Conservation (phyloP, 2,329 filamentous ascomycete genomes). For the Aspergillus intermedius region DNA sequence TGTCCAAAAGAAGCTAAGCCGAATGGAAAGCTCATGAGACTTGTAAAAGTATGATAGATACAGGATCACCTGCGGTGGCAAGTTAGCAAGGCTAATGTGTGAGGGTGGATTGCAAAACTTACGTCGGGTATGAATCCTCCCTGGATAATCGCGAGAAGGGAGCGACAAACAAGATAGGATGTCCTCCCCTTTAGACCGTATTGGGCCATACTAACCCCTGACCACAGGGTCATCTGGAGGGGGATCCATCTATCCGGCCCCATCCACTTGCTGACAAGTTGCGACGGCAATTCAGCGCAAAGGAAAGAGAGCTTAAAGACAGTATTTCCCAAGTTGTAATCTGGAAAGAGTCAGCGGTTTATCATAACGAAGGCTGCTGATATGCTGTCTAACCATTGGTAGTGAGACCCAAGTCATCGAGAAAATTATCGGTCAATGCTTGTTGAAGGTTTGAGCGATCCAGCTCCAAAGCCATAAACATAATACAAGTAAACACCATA, state of each 20-base stretch:
- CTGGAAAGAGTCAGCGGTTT: slow-evolving; percentile 14
- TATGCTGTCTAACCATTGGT: slow-evolving; percentile 7
- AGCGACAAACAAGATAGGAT: slow-evolving; percentile 36
- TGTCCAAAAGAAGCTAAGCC: slow-evolving; percentile 20
- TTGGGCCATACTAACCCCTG: slow-evolving; percentile 42
- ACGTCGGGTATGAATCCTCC: slow-evolving; percentile 3
- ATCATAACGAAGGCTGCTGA: slow-evolving; percentile 29
- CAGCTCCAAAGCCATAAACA: slow-evolving; percentile 56
- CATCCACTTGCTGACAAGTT: slow-evolving; percentile 50
- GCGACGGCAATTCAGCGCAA: slow-evolving; percentile 50
- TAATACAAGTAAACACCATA: slow-evolving; percentile 35
- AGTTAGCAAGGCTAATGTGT: neutral
- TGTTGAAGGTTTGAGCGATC: slow-evolving; percentile 54
- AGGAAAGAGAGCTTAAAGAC: slow-evolving; percentile 52
- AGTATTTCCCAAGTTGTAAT: slow-evolving; percentile 47
- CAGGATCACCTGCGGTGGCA: slow-evolving; percentile 13
- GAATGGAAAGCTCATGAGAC: slow-evolving; percentile 55
- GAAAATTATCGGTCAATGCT: slow-evolving; percentile 52
- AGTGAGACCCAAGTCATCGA: slow-evolving; percentile 21
- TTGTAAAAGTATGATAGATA: slow-evolving; percentile 70
- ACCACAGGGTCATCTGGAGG: slow-evolving; percentile 48
- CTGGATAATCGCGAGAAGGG: slow-evolving; percentile 25
- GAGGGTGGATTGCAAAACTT: no score
- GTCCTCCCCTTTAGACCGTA: slow-evolving; percentile 37
- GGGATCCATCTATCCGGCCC: slow-evolving; percentile 53